A percentile compares a stretch with the other conserved stretches of the same genome.
These are phyloP conservation scores for Cladobotryum protrusum DNA, from an alignment of 2,329 filamentous ascomycete species.

Conservation along the genomic window DNA sequence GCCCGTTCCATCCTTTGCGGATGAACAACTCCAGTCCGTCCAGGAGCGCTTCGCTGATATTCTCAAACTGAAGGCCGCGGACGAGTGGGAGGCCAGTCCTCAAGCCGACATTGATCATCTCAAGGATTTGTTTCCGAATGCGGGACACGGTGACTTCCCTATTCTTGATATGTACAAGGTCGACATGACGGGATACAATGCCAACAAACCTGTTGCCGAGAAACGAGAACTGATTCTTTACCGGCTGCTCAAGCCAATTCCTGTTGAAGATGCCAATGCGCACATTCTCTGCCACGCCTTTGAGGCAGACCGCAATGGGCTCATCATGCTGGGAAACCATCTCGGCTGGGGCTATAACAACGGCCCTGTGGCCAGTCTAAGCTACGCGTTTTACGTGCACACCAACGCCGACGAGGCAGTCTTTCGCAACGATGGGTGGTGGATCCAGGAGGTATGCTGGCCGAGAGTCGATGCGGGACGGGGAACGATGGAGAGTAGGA, in stretches of 20 bases:
- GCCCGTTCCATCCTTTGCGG: constrained; percentile 28
- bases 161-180: constrained; percentile 50
- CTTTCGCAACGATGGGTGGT: constrained; percentile 44
- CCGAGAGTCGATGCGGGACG: constrained; percentile 42
- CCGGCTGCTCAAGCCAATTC: constrained; percentile 39
- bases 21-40: constrained; percentile 34
- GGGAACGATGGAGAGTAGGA: constrained; percentile 41
- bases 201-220: constrained; percentile 34
- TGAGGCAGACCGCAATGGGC: constrained; percentile 47
- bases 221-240: constrained; percentile 45
- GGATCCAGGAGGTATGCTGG: constrained; percentile 47
- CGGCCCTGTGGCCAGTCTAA: constrained; percentile 39
- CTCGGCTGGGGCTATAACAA: constrained; percentile 39
- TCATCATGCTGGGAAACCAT: constrained; percentile 46
- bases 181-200: constrained; percentile 43
- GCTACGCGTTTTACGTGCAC: constrained; percentile 48
- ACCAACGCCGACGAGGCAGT: constrained; percentile 42
- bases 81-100: constrained; percentile 40
- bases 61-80: constrained; percentile 29
- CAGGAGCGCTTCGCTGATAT: constrained; percentile 39
- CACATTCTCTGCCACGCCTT: constrained; percentile 46
- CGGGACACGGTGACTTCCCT: constrained; percentile 40
- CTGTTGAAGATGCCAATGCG: constrained; percentile 33
- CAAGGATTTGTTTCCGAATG: constrained; percentile 29
- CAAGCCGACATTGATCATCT: constrained; percentile 40